Conservation (phyloP, 1,284 basidiomycete species). For the Farysia itapuensis region DNA sequence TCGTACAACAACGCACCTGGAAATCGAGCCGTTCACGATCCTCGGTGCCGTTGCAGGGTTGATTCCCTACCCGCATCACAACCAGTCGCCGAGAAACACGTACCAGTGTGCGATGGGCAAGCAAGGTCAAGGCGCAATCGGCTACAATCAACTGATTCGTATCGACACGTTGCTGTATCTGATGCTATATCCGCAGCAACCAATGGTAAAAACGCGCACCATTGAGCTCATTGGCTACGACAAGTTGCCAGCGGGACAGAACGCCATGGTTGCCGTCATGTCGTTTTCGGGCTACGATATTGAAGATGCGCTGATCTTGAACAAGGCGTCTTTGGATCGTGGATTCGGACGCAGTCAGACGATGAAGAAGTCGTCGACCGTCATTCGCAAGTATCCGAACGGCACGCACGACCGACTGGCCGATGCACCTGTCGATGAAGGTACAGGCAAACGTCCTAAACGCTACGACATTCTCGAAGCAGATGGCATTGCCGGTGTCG, state of each 20-base stretch:
- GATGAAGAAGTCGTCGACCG: conserved; percentile 88
- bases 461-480: conserved; percentile 86
- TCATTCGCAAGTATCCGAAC: conserved; percentile 94
- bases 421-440: conserved; percentile 80
- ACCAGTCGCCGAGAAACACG: conserved; percentile 97
- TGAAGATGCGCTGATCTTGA: conserved; percentile 95
- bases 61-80: conserved; percentile 99
- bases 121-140: conserved; percentile 99
- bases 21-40: conserved; percentile 98
- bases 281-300: conserved; percentile 99
- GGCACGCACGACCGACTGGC: conserved; percentile 96
- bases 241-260: conserved; percentile 93
- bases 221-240: conserved; percentile 95
- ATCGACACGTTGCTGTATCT: conserved; percentile 99
- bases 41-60: conserved; percentile 96
- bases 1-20: conserved; percentile 82
- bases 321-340: conserved; percentile 79
- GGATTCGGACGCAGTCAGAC: conserved; percentile 98
- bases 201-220: conserved; percentile 94
- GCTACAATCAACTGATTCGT: conserved; percentile 94
- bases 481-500: conserved; percentile 92
- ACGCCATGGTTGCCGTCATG: conserved; percentile 98
- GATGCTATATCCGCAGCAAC: conserved; percentile 98
- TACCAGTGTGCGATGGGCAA: conserved; percentile 99
- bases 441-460: conserved; percentile 70